A percentile compares a stretch with the other conserved stretches of the same genome.
Conservation (phyloP, 176 grass and related monocot genomes). For the Oryza australiensis region DNA sequence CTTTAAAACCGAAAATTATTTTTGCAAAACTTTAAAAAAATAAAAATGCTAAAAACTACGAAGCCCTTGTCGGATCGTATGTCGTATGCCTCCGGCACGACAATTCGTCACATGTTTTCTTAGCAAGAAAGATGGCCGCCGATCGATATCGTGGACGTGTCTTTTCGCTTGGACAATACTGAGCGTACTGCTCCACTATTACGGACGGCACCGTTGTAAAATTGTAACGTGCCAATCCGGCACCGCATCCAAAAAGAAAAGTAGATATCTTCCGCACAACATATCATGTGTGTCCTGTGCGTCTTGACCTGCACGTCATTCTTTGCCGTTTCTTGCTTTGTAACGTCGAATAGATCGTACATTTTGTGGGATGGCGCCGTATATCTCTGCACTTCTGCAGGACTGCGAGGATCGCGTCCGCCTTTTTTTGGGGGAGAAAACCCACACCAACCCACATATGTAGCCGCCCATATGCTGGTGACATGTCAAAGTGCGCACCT, state of each 20-base stretch:
- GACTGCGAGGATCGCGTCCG: conserved; percentile 23
- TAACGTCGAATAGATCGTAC: conserved; percentile 24
- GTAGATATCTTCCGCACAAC: conserved; percentile 19
- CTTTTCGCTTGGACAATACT: too few relatives aligned
- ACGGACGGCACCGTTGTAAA: not conserved
- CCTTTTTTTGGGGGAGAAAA: not conserved
- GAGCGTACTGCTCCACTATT: not conserved
- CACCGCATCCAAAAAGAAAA: not conserved
- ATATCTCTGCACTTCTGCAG: not conserved
- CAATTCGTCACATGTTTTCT: too few relatives aligned
- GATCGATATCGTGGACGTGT: too few relatives aligned
- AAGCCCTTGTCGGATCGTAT: too few relatives aligned
- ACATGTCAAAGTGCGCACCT: conserved; percentile 29
- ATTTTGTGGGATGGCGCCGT: conserved; percentile 25
- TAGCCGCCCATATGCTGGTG: conserved; percentile 30
- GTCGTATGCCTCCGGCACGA: too few relatives aligned
- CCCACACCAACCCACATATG: conserved; percentile 19
- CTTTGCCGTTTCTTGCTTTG: conserved; percentile 31
- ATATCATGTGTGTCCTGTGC: not conserved
- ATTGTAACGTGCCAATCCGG: not conserved
- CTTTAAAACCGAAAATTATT: too few relatives aligned
- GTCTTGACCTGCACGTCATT: not conserved
- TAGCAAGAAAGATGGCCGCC: too few relatives aligned
- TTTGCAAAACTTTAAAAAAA: too few relatives aligned
- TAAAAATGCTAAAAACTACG: too few relatives aligned